A percentile compares a stretch with the other conserved stretches of the same genome.
These are phyloP conservation scores for Brassica balearica DNA, from an alignment of 441 rosid genomes.

Conservation along the genomic window DNA sequence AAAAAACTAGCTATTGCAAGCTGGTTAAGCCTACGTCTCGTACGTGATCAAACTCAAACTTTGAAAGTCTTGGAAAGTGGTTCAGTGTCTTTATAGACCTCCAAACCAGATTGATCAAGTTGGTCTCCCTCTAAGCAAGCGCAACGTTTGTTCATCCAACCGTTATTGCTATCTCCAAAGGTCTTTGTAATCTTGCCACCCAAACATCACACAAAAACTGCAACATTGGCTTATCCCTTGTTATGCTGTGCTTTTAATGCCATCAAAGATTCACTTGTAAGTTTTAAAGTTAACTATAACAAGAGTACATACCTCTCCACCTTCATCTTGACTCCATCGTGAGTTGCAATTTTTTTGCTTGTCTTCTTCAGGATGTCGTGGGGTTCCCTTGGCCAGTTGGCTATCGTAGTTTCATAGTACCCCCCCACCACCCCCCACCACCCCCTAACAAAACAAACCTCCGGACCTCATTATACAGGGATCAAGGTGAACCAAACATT, in stretches of 20 bases:
- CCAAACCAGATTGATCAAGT: slow-evolving; percentile 71
- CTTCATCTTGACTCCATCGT: slow-evolving; percentile 90
- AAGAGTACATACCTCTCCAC: slow-evolving; percentile 72
- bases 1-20: slow-evolving; percentile 26
- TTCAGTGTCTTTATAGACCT: slow-evolving; percentile 80
- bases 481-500: background rate
- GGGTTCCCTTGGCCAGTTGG: slow-evolving; percentile 61
- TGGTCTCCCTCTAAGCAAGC: slow-evolving; percentile 79
- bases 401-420: slow-evolving; percentile 55
- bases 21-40: background rate
- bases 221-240: background rate
- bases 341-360: slow-evolving; percentile 88
- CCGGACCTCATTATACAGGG: background rate
- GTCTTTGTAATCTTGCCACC: slow-evolving; percentile 81
- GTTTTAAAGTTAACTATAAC: background rate
- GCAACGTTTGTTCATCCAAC: slow-evolving; percentile 89
- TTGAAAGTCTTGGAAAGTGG: slow-evolving; percentile 65
- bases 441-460: slow-evolving; percentile 47
- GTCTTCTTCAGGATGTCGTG: slow-evolving; percentile 80
- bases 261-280: background rate
- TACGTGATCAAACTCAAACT: slow-evolving; percentile 46
- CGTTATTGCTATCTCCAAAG: slow-evolving; percentile 88
- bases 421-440: too few relatives aligned
- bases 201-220: slow-evolving; percentile 61
- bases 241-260: background rate